A percentile compares a stretch with the other conserved stretches of the same genome.
Evolutionary conservation across 148 eudicot genomes (phyloP).

Genomic region (Chenopodium suecicum): DNA sequence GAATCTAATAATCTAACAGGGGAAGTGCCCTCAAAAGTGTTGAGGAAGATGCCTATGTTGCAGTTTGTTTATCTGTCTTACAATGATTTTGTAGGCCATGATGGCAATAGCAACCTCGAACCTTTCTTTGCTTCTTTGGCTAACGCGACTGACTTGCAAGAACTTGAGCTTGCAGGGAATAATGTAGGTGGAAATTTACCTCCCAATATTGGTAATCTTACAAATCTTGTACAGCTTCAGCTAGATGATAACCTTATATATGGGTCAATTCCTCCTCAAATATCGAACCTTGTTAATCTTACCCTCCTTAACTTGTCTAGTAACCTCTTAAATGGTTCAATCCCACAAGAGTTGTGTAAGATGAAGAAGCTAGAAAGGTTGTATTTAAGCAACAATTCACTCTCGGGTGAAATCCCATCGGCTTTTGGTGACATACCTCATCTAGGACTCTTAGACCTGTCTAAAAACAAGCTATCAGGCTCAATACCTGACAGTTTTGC

Average conservation of each 20-base stretch:
- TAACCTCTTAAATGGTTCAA: constrained; percentile 63
- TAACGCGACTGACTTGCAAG: constrained; percentile 72
- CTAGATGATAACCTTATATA: constrained; percentile 63
- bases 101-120: constrained; percentile 58
- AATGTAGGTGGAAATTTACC: constrained; percentile 58
- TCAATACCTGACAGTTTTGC: constrained; percentile 68
- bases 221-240: constrained; percentile 58
- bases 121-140: constrained; percentile 63
- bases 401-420: constrained; percentile 61
- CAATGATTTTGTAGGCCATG: constrained; percentile 64
- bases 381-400: constrained; percentile 57
- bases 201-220: constrained; percentile 52
- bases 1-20: constrained; percentile 65
- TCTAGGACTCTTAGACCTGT: constrained; percentile 76
- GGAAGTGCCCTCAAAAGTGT: constrained; percentile 51
- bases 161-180: constrained; percentile 74
- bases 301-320: constrained; percentile 71
- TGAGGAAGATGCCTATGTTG: constrained; percentile 45
- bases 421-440: constrained; percentile 60
- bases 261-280: constrained; percentile 68
- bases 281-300: constrained; percentile 64
- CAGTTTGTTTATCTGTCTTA: constrained; percentile 65
- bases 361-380: constrained; percentile 65
- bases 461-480: constrained; percentile 62
- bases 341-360: constrained; percentile 48